Evolutionary conservation across 306 rosid genomes (phyloP).

Genomic region (Alnus glutinosa): DNA sequence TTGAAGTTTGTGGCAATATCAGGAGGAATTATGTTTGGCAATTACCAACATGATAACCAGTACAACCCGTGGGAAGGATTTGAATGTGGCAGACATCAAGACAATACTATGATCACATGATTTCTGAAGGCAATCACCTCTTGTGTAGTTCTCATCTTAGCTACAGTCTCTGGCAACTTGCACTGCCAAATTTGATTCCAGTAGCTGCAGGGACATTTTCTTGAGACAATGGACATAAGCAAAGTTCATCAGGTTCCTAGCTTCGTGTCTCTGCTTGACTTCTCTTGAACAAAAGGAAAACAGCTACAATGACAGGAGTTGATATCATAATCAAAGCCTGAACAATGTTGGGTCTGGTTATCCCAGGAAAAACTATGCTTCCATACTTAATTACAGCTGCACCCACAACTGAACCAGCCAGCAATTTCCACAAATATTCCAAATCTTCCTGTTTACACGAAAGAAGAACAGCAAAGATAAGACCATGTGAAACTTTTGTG

Average conservation of each 20-base stretch:
- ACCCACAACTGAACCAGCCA: slow-evolving; percentile 55
- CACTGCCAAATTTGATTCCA: background rate
- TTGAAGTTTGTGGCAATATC: no score
- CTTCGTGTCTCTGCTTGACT: slow-evolving; percentile 32
- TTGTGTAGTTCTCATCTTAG: no score
- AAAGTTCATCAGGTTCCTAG: background rate
- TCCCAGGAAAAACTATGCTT: slow-evolving; percentile 61
- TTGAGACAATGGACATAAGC: background rate
- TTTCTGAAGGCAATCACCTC: no score
- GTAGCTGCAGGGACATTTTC: background rate
- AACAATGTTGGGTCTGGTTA: slow-evolving; percentile 69
- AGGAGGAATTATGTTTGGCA: no score
- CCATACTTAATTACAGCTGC: slow-evolving; percentile 73
- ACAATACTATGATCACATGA: no score
- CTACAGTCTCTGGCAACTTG: no score
- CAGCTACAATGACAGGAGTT: slow-evolving; percentile 56
- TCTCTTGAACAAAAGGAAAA: slow-evolving; percentile 60
- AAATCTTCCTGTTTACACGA: slow-evolving; percentile 51
- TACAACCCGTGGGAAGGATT: no score
- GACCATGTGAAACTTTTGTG: background rate
- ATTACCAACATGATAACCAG: no score
- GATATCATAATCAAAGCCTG: slow-evolving; percentile 57
- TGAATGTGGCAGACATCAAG: no score
- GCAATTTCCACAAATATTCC: slow-evolving; percentile 51
- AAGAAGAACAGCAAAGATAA: background rate